Evolutionary conservation across 2,329 filamentous ascomycete genomes (phyloP).

Genomic region (Ceratocystis huliohia): DNA sequence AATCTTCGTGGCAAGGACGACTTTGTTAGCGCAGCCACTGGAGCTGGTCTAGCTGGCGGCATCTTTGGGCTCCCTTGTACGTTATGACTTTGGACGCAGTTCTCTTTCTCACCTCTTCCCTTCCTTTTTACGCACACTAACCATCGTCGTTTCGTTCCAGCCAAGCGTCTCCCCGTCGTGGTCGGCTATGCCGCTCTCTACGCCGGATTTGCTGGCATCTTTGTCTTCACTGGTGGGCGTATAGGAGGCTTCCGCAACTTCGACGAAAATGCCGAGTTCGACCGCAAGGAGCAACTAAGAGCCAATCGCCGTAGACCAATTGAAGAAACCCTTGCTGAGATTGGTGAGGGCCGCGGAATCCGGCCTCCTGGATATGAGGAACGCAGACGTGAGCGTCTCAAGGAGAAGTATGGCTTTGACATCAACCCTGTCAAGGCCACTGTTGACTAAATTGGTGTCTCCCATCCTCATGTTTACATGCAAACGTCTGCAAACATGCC

Average conservation of each 20-base stretch:
- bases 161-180: constrained; percentile 51
- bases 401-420: constrained; percentile 79
- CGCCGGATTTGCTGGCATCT: constrained; percentile 46
- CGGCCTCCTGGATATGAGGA: constrained; percentile 72
- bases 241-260: constrained; percentile 26
- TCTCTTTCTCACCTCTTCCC: background rate
- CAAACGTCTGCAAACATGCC: constrained; percentile 23
- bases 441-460: constrained; percentile 28
- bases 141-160: constrained; percentile 24
- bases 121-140: constrained; percentile 6
- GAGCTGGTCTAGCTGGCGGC: constrained; percentile 63
- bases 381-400: constrained; percentile 65
- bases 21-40: constrained; percentile 58
- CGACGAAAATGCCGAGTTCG: constrained; percentile 54
- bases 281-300: constrained; percentile 60
- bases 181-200: constrained; percentile 51
- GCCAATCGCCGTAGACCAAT: constrained; percentile 60
- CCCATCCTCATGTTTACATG: constrained; percentile 28
- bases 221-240: constrained; percentile 56
- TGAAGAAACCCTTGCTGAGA: constrained; percentile 65
- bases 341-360: constrained; percentile 82
- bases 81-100: constrained; percentile 24
- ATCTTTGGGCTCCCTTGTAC: constrained; percentile 61
- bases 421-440: constrained; percentile 52
- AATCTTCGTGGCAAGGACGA: constrained; percentile 82